Evolutionary conservation across 495 filamentous ascomycete species (phyloP).

Genomic region (Glonium stellatum): DNA sequence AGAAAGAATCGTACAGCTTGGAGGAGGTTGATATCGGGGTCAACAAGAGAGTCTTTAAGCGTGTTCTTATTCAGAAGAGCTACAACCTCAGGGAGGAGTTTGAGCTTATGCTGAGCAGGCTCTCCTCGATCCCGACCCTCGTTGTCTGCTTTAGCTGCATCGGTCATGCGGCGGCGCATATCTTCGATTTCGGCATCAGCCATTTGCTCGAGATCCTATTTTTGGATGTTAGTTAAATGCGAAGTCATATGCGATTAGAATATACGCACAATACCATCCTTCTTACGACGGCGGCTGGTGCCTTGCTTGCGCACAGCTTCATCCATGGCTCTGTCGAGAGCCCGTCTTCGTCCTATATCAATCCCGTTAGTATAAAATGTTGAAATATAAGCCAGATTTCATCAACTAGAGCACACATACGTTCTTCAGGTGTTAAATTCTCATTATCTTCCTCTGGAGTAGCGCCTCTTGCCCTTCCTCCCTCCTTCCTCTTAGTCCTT

Average conservation of each 20-base stretch:
- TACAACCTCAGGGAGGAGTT: constrained; percentile 88
- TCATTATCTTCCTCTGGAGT: constrained; percentile 53
- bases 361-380: constrained; percentile 13
- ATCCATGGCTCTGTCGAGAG: constrained; percentile 80
- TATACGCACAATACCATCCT: constrained; percentile 57
- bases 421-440: constrained; percentile 52
- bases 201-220: constrained; percentile 68
- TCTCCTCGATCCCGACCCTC: constrained; percentile 65
- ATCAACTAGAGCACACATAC: constrained; percentile 21
- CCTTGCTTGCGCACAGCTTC: constrained; percentile 76
- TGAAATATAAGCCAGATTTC: neutral
- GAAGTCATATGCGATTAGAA: no score
- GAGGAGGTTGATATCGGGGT: constrained; percentile 90
- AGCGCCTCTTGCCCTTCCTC: constrained; percentile 36
- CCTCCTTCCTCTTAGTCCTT: constrained; percentile 40
- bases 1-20: constrained; percentile 95
- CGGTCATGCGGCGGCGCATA: constrained; percentile 85
- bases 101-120: constrained; percentile 86
- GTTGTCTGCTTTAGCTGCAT: constrained; percentile 81
- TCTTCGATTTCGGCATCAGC: constrained; percentile 83
- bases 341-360: constrained; percentile 56
- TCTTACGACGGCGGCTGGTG: constrained; percentile 66
- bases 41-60: constrained; percentile 70
- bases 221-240: no score
- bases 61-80: constrained; percentile 81